Evolutionary conservation across 345 rosid genomes (phyloP).

Genomic region (Citrus medica): DNA sequence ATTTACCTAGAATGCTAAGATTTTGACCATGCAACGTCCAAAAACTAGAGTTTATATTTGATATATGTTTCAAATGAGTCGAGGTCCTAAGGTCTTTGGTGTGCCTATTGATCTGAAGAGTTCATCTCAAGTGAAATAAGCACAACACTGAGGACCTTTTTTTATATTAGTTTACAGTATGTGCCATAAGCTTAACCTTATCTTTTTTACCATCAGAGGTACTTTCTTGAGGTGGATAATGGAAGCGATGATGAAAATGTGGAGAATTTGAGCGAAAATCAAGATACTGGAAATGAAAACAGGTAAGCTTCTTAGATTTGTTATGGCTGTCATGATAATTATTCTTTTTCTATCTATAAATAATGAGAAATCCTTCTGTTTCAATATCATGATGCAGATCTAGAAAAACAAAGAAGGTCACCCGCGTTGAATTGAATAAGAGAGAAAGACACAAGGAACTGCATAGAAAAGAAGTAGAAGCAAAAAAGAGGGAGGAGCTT

Average conservation of each 20-base stretch:
- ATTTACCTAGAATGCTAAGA: not conserved
- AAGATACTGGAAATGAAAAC: slow-evolving; percentile 36
- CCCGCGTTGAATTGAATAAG: slow-evolving; percentile 73
- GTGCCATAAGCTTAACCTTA: not conserved
- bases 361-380: not conserved
- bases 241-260: slow-evolving; percentile 43
- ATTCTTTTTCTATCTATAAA: not conserved
- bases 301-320: slow-evolving; percentile 31
- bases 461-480: slow-evolving; percentile 47
- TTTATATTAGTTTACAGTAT: not conserved
- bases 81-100: not conserved
- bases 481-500: slow-evolving; percentile 41
- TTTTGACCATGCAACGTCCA: not conserved
- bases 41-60: not conserved
- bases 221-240: slow-evolving; percentile 73
- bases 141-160: not conserved
- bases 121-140: not conserved
- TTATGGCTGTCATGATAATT: not conserved
- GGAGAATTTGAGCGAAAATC: slow-evolving; percentile 29
- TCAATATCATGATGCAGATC: slow-evolving; percentile 36
- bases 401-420: slow-evolving; percentile 51
- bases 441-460: slow-evolving; percentile 61
- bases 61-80: not conserved
- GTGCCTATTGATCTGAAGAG: not conserved
- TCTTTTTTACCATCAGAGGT: slow-evolving; percentile 41